phyloP scores from a whole-genome alignment of 768 basidiomycete genomes.

The Suillus sp. region DNA sequence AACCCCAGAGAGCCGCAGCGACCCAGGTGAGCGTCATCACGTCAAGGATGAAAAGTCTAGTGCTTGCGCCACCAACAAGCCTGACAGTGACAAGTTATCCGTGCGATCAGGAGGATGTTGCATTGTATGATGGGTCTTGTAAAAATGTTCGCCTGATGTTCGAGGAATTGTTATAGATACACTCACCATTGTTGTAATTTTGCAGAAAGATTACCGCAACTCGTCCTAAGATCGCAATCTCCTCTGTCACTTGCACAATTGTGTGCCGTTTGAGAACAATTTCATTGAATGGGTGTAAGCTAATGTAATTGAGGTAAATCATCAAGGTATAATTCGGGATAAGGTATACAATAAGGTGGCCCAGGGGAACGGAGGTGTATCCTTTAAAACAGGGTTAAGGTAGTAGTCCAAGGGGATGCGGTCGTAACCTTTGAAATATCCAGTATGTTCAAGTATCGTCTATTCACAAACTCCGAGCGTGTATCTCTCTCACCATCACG shows the following conservation, averaged over 20 bases:
- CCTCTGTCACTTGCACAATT: background rate
- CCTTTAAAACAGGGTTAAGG: background rate
- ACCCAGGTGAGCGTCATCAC: background rate
- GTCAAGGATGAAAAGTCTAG: background rate
- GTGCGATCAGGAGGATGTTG: background rate
- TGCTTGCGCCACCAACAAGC: background rate
- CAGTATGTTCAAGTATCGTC: background rate
- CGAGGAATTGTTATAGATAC: background rate
- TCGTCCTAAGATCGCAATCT: background rate
- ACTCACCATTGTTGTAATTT: background rate
- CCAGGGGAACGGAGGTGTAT: too few species aligned
- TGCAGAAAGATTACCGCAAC: background rate
- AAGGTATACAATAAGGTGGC: background rate
- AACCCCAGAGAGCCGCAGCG: background rate
- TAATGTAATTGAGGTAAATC: background rate
- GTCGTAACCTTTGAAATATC: background rate
- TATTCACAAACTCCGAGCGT: background rate
- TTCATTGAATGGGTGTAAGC: background rate
- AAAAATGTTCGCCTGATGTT: background rate
- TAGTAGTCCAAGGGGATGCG: background rate
- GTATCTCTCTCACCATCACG: conserved; percentile 15
- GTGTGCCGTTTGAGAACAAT: too few species aligned
- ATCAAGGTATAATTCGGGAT: background rate
- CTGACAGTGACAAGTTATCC: too few species aligned
- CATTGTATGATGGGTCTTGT: background rate